Conservation (phyloP, 768 basidiomycete genomes). For the Tylopilus cervinicoccineus region DNA sequence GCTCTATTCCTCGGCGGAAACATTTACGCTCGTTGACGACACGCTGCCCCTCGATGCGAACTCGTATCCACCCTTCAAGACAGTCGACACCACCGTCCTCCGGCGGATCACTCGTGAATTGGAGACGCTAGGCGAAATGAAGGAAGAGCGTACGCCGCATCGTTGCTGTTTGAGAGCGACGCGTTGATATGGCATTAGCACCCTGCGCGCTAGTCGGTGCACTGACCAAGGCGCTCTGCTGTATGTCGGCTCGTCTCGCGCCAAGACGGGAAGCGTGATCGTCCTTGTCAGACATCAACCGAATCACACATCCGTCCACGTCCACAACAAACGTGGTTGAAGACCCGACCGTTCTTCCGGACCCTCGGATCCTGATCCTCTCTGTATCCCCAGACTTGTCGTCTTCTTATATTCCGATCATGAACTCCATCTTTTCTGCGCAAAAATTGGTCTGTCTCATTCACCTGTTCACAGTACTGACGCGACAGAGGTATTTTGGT, state of each 20-base stretch:
- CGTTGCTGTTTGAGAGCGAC: neutral
- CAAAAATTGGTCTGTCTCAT: constrained; percentile 77
- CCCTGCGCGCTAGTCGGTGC: constrained; percentile 82
- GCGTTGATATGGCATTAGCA: constrained; percentile 30
- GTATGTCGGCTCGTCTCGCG: constrained; percentile 39
- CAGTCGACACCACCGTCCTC: constrained; percentile 66
- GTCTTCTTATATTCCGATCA: constrained; percentile 92
- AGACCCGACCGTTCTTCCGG: constrained; percentile 33
- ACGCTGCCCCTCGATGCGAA: constrained; percentile 59
- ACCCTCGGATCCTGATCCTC: constrained; percentile 68
- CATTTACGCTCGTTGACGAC: constrained; percentile 32
- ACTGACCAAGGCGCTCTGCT: constrained; percentile 88
- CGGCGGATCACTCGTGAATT: constrained; percentile 60
- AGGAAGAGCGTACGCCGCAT: constrained; percentile 40
- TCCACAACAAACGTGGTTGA: constrained; percentile 28
- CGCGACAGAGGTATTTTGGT: constrained; percentile 25
- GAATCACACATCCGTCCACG: constrained; percentile 39
- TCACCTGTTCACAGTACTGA: neutral
- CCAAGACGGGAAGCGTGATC: constrained; percentile 6
- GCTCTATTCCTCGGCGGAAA: constrained; percentile 69
- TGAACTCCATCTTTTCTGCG: constrained; percentile 99
- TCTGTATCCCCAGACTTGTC: constrained; percentile 91
- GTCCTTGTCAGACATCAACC: constrained; percentile 61
- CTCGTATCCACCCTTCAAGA: constrained; percentile 78
- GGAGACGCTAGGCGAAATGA: constrained; percentile 43